Evolutionary conservation across 805 yeast species (phyloP), one percentile per base, ranked within the genome.

Genomic region (Nakazawaea wyomingensis): DNA sequence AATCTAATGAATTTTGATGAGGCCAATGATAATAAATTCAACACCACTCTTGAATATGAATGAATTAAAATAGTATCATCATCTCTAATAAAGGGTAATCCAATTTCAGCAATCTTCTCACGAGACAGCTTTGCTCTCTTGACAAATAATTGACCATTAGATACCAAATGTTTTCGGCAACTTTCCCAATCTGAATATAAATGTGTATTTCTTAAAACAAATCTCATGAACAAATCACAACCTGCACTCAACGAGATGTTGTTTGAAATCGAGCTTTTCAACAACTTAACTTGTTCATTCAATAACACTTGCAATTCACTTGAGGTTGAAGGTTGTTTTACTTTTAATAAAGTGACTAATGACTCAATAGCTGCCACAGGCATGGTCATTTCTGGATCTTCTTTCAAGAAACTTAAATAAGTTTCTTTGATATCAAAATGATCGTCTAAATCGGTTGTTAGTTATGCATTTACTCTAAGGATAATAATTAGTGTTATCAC

Each of bases 321-420:
- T 2, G 96, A 88, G 0, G 99, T 93, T 8, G 88, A 74, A 6
- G 99, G 97, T 59, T 88, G 89, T 53, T 88, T 82, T 38, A 82
- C 78, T 50, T 82, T 74, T 22, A 91, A 65, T 64, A 93, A 74
- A 7, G 93, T 85, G 21, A 93, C 96, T 35, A 93, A 69, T 10
- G 96, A 80, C 67, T 93, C 98, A 56, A 93, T 93, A 28, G 99
- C 99, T 34, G 99, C 99, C 27, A 93, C 87, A 1, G 99, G 99
- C 97, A 90, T 93, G 5, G 99, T 90, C 80, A 93, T 86, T 45
- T 93, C 98, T n/a, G 86, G 73, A 64, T 93, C 97, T 39, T 89
- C 96, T 52, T 76, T 78, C 49, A 93, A 70, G 60, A 87, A 89
- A 58, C 76, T 75, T 45, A 87, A 71, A 59, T 93, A 93, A 0